A percentile compares a stretch with the other conserved stretches of the same genome.
phyloP scores from a whole-genome alignment of 2,329 filamentous ascomycete genomes.

The Fusarium sp. region DNA sequence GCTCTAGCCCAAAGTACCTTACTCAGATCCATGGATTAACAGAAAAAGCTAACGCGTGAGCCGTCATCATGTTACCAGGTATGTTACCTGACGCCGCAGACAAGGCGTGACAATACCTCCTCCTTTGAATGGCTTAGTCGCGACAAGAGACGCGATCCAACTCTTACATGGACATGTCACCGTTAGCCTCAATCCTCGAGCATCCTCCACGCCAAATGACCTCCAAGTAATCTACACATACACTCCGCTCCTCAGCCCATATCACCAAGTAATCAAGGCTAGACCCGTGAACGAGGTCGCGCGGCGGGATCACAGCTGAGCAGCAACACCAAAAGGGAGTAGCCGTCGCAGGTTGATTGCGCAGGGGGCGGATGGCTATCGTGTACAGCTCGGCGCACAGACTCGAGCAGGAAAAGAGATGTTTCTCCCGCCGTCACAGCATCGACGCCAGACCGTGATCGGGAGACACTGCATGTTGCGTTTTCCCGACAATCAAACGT shows the following conservation, averaged over 20 bases:
- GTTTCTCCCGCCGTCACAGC: slow-evolving; percentile 14
- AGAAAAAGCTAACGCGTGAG: slow-evolving; percentile 7
- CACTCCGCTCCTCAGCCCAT: slow-evolving; percentile 12
- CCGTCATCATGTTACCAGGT: neutral
- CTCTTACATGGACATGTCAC: neutral
- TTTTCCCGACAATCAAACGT: slow-evolving; percentile 29
- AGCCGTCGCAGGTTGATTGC: slow-evolving; percentile 31
- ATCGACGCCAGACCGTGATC: slow-evolving; percentile 8
- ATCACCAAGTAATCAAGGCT: slow-evolving; percentile 16
- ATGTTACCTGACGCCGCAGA: neutral
- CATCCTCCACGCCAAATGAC: neutral
- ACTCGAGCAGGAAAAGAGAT: neutral
- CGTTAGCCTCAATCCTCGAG: neutral
- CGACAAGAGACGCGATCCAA: neutral
- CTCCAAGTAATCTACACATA: neutral
- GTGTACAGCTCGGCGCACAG: slow-evolving; percentile 7
- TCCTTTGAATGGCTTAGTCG: neutral
- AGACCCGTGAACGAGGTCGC: slow-evolving; percentile 11
- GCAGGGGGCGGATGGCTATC: slow-evolving; percentile 12
- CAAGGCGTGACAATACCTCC: neutral
- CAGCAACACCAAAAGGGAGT: slow-evolving; percentile 7
- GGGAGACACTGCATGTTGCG: slow-evolving; percentile 34
- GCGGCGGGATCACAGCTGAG: neutral
- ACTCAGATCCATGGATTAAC: slow-evolving; percentile 1
- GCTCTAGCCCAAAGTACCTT: slow-evolving; percentile 25